Evolutionary conservation across 1,284 basidiomycete species (phyloP), one percentile per base, ranked within the genome.

Genomic region (Kwoniella shivajii): DNA sequence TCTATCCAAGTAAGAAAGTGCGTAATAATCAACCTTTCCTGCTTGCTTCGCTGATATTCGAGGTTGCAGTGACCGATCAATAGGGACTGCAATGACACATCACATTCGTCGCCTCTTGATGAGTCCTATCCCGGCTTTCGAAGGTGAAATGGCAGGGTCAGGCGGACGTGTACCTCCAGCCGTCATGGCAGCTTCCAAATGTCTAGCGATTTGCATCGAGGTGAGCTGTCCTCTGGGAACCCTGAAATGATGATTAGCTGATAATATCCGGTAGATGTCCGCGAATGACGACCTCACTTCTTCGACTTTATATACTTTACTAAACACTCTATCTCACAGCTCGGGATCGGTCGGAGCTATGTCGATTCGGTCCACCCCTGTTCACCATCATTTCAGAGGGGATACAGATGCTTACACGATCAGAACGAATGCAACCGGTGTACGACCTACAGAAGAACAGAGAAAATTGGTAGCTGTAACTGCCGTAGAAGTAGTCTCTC

Each of bases 281-380:
- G 88, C 89, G 6, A 90, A 90, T 52, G 90, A 95, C 66, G 92
- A 95, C 73, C 84, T 94, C 44, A 84, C 93, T 67, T 88, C 94
- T 83, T 96, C 93, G 2, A 92, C 92, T 65, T 89, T 96, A 85
- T 97, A 98, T 76, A 94, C 92, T 9, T 83, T 98, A 14, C 83
- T 98, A 59, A 97, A 97, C 71, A 90, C 91, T 70, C 88, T 97
- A 55, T 86, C 88, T 85, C 34, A 88, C 86, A 16, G 90, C 84
- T 78, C 88, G 87, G 53, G 61, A 13, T 57, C 65, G 1, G 61
- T 60, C 6, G 67, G 64, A 26, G 61, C 57, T 3, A 61, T 59
- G 4, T 69, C 72, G 0, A 56, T 71, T 4, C 56, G 66, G 5
- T 71, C 71, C 4, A 45, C 54, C 30, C 61, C 41, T 24, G n/a